A percentile compares a stretch with the other conserved stretches of the same genome.
phyloP scores from a whole-genome alignment of 352 stramenopile species.

The Phytophthora fragariaefolia region DNA sequence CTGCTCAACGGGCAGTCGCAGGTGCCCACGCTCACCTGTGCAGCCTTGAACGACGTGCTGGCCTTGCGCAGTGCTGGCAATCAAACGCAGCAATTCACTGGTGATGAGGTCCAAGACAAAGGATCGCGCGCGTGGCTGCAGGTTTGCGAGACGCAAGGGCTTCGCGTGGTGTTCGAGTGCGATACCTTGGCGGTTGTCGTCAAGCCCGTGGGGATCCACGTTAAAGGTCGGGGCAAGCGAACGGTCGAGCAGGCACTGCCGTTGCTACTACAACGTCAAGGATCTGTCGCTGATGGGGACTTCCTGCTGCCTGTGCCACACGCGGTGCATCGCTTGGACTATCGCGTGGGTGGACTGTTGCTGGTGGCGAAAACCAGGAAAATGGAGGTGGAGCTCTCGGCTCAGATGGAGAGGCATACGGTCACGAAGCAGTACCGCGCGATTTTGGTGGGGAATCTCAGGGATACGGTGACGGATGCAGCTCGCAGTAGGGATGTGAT shows the following conservation, averaged over 20 bases:
- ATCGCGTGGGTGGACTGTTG: slow-evolving; percentile 64
- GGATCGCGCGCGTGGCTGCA: slow-evolving; percentile 35
- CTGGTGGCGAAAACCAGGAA: slow-evolving; percentile 64
- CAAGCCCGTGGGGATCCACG: slow-evolving; percentile 68
- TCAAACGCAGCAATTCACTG: background rate
- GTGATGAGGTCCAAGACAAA: background rate
- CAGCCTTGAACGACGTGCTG: slow-evolving; percentile 42
- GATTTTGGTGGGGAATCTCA: slow-evolving; percentile 49
- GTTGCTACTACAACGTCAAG: slow-evolving; percentile 34
- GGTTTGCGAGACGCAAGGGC: slow-evolving; percentile 55
- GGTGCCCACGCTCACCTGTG: slow-evolving; percentile 41
- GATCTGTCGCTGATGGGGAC: slow-evolving; percentile 3
- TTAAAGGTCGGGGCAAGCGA: slow-evolving; percentile 59
- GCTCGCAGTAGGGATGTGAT: background rate
- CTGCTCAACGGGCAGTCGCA: slow-evolving; percentile 49
- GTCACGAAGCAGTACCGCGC: slow-evolving; percentile 64
- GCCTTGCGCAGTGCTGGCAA: slow-evolving; percentile 31
- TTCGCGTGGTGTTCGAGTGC: slow-evolving; percentile 62
- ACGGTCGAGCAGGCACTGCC: slow-evolving; percentile 58
- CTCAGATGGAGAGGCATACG: slow-evolving; percentile 53
- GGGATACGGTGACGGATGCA: background rate
- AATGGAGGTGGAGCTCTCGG: slow-evolving; percentile 48
- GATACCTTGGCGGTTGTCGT: slow-evolving; percentile 54
- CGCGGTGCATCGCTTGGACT: slow-evolving; percentile 67
- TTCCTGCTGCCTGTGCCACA: slow-evolving; percentile 39